Base-by-base conservation (phyloP, 352 stramenopile genomes). In the Phytophthora boehmeriae region DNA sequence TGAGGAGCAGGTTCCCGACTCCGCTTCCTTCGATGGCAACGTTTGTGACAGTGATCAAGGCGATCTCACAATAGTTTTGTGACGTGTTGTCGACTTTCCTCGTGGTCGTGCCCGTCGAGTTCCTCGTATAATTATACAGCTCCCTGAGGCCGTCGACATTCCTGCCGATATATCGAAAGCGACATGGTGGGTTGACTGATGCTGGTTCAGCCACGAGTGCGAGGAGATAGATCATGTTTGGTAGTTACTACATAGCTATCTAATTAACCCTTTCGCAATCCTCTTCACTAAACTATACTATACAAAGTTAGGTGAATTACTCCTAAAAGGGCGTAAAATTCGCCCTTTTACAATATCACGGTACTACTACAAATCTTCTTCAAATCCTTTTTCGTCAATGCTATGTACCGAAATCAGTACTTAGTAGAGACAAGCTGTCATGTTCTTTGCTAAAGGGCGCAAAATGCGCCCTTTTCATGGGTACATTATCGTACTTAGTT, bases 1-100 rank as follows among this genome's bases (percentile, higher is more conserved):
- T 49, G 11, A 42, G 48, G 8, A 22, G 14, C 10, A 34, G 50
- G 16, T 58, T 57, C n/a, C 50, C 50, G n/a, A 49, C 32, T n/a
- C 17, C 36, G 4, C 36, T 48, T 27, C 38, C 36, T n/a, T 49
- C 38, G 5, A 57, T 57, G 23, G 25, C 50, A 4, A 41, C 36
- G 11, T 57, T 57, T 20, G 32, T 38, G 32, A 38, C 32, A 14
- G 32, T 38, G 32, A 38, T 38, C 8, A 38, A 38, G 13, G 13
- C 32, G 32, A 30, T 54, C 8, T 54, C 46, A 4, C 8, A 11
- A 13, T 27, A 54, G 30, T 54, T 42, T 38, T n/a, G 8, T 13
- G 32, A 14, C 8, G 8, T 14, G 32, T 38, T 13, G 32, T 13
- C 32, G 32, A 38, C 13, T 8, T 38, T 38, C 32, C 32, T 8